Percentiles rank a stretch among this genome's conserved stretches.
These are phyloP conservation scores for Rhizopogon rudus DNA, from an alignment of 768 basidiomycete genomes.

Conservation along the genomic window DNA sequence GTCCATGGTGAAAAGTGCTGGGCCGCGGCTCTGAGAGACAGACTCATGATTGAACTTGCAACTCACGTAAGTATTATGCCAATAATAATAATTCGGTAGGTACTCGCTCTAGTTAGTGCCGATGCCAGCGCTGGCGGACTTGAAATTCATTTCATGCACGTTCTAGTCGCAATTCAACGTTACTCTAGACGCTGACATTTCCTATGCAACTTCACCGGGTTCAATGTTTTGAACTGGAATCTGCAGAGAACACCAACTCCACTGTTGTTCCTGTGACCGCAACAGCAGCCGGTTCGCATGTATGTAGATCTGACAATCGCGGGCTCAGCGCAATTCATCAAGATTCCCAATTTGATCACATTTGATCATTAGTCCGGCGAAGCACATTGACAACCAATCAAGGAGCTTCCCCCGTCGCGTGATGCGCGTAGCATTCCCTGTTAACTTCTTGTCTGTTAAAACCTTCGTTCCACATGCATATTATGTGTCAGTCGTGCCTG, in stretches of 20 bases:
- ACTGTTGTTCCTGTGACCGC: neutral
- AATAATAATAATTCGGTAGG: no score
- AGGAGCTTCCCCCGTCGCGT: neutral
- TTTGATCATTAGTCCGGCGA: neutral
- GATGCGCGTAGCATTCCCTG: neutral
- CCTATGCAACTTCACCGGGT: neutral
- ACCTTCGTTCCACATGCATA: slow-evolving; percentile 1
- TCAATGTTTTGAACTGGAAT: neutral
- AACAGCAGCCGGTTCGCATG: neutral
- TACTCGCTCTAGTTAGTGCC: no score
- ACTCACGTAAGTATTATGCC: no score
- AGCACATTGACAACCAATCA: neutral
- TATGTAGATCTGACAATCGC: neutral
- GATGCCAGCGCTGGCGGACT: no score
- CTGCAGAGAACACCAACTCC: neutral
- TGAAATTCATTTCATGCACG: no score
- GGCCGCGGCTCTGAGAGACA: no score
- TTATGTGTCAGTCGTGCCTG: neutral
- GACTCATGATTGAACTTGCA: no score
- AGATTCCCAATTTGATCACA: neutral
- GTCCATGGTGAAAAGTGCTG: no score
- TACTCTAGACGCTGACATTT: no score
- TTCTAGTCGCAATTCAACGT: no score
- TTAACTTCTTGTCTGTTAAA: neutral
- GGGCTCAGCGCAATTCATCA: neutral